Base-by-base conservation (phyloP, 768 basidiomycete species). In the Phlebiopsis gigantea region DNA sequence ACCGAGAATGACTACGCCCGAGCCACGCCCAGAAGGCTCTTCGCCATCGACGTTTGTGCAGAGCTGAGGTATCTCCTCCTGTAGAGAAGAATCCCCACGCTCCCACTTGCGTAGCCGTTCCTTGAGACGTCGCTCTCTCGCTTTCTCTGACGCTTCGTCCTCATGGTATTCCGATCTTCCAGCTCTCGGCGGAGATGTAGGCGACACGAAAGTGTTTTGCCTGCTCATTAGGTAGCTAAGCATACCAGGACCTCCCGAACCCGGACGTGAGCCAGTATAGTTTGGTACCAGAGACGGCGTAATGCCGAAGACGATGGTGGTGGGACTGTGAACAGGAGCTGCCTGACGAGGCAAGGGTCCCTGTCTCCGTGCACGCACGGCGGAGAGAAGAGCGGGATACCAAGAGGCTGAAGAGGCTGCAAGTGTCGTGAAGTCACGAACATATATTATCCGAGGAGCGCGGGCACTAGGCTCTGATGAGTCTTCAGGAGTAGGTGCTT, bases 261-360 rank as follows among this genome's bases (percentile, higher is more conserved):
- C 50, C 7, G 53, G 44, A 15, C 14, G 15, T 25, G 55, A 43
- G 4, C 29, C 12, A 8, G 29, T 25, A 14, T 29, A 6, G 1
- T 41, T 8, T 77, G 14, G 82, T 72, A n/a, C 93, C 72, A 3
- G 89, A 73, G 25, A 31, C 15, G 93, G 92, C 0, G 88, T 85
- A 64, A 91, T 83, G n/a, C 93, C 92, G 63, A 96, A 89, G 17
- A 97, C 77, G 46, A 97, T 91, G 7, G 86, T 82, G 63, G 87
- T 89, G 2, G 93, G 90, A 65, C 83, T 83, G 31, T 70, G 61
- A 12, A 84, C 79, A 1, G 83, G 79, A n/a, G 83, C 80, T 5
- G 81, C 76, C 10, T 83, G 77, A 26, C 82, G 75, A 0, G 83
- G 71, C 7, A 86, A 72, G 2, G 85, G 76, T 1, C 87, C 85